A percentile compares a stretch with the other conserved stretches of the same genome.
Evolutionary conservation across 768 basidiomycete genomes (phyloP).

Genomic region (Suillus paluster): DNA sequence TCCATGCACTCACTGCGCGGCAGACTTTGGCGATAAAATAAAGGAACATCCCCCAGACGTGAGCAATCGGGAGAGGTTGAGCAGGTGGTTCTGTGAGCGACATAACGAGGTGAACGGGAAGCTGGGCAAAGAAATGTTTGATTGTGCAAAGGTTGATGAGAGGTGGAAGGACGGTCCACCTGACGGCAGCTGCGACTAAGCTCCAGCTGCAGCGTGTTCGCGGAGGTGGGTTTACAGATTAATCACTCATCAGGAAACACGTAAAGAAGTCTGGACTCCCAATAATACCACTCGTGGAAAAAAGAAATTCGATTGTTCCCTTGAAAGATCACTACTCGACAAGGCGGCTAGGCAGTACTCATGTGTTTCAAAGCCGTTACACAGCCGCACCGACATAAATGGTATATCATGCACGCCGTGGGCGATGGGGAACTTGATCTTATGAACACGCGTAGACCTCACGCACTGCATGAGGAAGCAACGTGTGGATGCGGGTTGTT

Average conservation of each 20-base stretch:
- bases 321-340: background rate
- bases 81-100: constrained; percentile 86
- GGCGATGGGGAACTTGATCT: background rate
- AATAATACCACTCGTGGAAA: background rate
- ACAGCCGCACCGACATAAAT: background rate
- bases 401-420: background rate
- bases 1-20: constrained; percentile 86
- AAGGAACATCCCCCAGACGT: constrained; percentile 76
- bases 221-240: background rate
- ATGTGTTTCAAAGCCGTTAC: background rate
- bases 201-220: background rate
- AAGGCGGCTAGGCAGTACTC: background rate
- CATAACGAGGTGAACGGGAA: constrained; percentile 93
- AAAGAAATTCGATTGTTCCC: background rate
- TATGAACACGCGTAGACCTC: background rate
- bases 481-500: background rate
- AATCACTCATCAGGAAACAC: background rate
- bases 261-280: background rate
- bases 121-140: constrained; percentile 83
- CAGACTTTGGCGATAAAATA: constrained; percentile 78
- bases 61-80: constrained; percentile 66
- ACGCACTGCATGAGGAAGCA: background rate
- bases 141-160: constrained; percentile 82
- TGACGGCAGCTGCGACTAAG: constrained; percentile 87
- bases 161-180: constrained; percentile 91